Percentiles rank a stretch among this genome's conserved stretches.
These are phyloP conservation scores for Nannochloropsis salina DNA, from an alignment of 108 stramenopile species.

Conservation along the genomic window DNA sequence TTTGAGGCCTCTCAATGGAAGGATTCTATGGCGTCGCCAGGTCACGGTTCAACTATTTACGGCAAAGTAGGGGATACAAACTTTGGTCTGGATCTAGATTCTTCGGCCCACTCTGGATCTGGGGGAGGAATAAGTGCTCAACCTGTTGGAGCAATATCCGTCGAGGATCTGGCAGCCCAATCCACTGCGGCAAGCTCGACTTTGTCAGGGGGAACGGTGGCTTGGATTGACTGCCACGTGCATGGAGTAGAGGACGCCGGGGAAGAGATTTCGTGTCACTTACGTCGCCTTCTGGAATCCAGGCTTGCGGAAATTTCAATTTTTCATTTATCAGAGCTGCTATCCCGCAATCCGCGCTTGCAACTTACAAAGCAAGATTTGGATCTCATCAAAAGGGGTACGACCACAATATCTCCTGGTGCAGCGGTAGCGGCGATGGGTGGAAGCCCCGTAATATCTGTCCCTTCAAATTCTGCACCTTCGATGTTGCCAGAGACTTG, in stretches of 20 bases:
- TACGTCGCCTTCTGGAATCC: constrained; percentile 14
- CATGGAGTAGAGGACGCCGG: neutral
- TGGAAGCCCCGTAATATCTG: neutral
- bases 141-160: neutral
- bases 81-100: constrained; percentile 13
- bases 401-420: constrained; percentile 9
- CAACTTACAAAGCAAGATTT: constrained; percentile 18
- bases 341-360: constrained; percentile 1
- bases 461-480: neutral
- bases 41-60: neutral
- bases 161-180: neutral
- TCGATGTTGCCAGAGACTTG: neutral
- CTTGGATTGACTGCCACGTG: constrained; percentile 8
- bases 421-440: neutral
- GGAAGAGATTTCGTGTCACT: neutral
- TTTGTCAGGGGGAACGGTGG: neutral
- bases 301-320: neutral
- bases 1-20: neutral
- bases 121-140: neutral
- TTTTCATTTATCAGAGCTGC: neutral
- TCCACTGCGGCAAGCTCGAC: neutral
- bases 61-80: neutral
- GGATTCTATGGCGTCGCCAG: neutral
- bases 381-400: neutral
- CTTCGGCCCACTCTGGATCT: neutral